A percentile compares a stretch with the other conserved stretches of the same genome.
Conservation (phyloP, 768 basidiomycete genomes). For the Exidia glandulosa region DNA sequence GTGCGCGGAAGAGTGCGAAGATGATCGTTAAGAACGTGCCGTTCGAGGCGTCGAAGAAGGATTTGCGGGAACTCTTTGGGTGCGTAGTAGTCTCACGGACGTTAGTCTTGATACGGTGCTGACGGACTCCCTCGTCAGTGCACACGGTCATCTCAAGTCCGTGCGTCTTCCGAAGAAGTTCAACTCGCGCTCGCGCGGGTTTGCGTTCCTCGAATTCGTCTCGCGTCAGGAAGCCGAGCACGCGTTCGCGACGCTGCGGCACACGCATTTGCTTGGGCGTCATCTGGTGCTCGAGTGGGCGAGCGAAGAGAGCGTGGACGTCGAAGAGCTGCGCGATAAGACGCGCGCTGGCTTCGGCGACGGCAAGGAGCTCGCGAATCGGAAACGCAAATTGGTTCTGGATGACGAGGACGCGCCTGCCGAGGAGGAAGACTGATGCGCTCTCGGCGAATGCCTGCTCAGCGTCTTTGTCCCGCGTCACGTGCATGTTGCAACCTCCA, state of each 20-base stretch:
- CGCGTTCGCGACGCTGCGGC: constrained; percentile 74
- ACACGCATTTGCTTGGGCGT: constrained; percentile 91
- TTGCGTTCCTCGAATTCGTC: constrained; percentile 93
- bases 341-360: constrained; percentile 68
- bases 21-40: constrained; percentile 98
- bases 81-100: constrained; percentile 31
- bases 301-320: constrained; percentile 49
- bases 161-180: constrained; percentile 89
- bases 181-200: constrained; percentile 80
- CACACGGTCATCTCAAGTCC: constrained; percentile 89
- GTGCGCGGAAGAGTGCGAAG: constrained; percentile 70
- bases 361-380: constrained; percentile 59
- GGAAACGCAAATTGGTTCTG: constrained; percentile 59
- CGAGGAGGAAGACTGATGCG: constrained; percentile 18
- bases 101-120: constrained; percentile 4
- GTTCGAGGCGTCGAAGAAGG: constrained; percentile 91
- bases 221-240: constrained; percentile 83
- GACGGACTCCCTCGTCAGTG: constrained; percentile 34
- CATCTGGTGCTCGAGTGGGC: constrained; percentile 97
- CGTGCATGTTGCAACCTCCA: no score
- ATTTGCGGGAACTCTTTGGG: constrained; percentile 83
- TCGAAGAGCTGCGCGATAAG: constrained; percentile 68
- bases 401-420: constrained; percentile 28
- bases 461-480: not conserved
- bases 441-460: not conserved